These are phyloP conservation scores for Bjerkandera adusta DNA, from an alignment of 1,284 basidiomycete species.

Conservation along the genomic window DNA sequence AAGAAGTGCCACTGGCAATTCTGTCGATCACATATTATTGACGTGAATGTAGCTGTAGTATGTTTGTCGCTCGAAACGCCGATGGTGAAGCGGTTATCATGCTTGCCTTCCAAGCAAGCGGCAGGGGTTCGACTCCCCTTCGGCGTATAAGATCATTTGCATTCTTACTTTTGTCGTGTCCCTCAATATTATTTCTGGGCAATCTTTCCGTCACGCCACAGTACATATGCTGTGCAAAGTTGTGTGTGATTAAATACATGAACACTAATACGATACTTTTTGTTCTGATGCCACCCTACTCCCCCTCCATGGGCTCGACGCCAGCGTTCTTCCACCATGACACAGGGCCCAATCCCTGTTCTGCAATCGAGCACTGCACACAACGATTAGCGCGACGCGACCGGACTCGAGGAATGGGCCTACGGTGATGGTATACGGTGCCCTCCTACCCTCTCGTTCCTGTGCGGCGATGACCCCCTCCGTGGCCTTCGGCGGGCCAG, in stretches of 20 bases:
- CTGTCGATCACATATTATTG: too few relatives aligned
- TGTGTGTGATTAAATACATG: too few relatives aligned
- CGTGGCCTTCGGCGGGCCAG: conserved; percentile 75
- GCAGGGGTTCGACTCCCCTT: conserved; percentile 24
- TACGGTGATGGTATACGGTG: conserved; percentile 78
- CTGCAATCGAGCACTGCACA: conserved; percentile 80
- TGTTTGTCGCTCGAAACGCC: too few relatives aligned
- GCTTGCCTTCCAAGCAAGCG: conserved; percentile 79
- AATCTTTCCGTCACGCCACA: too few relatives aligned
- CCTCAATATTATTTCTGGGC: too few relatives aligned
- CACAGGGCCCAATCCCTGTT: conserved; percentile 82
- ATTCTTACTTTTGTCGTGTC: too few relatives aligned
- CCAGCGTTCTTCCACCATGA: conserved; percentile 67
- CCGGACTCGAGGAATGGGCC: conserved; percentile 27
- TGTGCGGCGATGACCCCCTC: conserved; percentile 55
- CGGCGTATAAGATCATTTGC: conserved; percentile 19
- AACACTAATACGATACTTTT: too few relatives aligned
- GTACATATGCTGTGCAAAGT: too few relatives aligned
- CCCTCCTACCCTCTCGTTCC: conserved; percentile 49
- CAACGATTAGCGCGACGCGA: background rate
- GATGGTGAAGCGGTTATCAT: conserved; percentile 83
- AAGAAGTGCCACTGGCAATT: too few relatives aligned
- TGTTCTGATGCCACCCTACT: too few relatives aligned
- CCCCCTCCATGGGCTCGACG: conserved; percentile 38
- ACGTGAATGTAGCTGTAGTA: too few relatives aligned